Evolutionary conservation across 768 basidiomycete genomes (phyloP), one percentile per base, ranked within the genome.

Genomic region (Favolaschia claudopus): DNA sequence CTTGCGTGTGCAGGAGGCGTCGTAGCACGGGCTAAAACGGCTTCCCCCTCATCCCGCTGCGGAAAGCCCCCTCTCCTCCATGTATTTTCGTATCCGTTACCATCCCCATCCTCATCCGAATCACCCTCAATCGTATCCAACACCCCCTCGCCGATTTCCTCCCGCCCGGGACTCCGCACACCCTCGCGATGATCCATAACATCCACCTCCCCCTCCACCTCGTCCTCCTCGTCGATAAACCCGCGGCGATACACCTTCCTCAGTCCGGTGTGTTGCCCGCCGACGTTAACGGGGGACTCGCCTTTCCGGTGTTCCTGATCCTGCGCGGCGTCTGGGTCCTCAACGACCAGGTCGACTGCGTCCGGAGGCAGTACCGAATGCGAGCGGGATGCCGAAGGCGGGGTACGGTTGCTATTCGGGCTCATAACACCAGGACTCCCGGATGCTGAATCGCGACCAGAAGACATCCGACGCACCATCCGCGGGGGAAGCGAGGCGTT

Each of bases 291-390:
- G 22, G 79, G 74, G n/a, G 89, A 87, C 62, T 89, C 88, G 22
- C 88, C 89, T 56, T 83, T 85, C 51, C 83, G 72, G 34, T 88
- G 76, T 61, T 89, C 87, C 39, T 80, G 77, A 54, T 82, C 79
- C 59, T 85, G 79, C 28, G 80, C 84, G 4, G 87, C 86, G 8
- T 77, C 69, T 8, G 70, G 60, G 67, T 89, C 90, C 67, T 92
- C 91, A 0, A 96, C 86, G 5, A 98, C 83, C 17, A 99, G 79
- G 68, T 99, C 96, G 2, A 98, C 89, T 1, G 96, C 95, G 62
- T 98, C 91, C 2, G 85, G 81, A 14, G 84, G 83, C 13, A 86
- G 72, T 12, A 69, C 70, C 64, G 78, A 77, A 38, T 61, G 73
- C 10, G 58, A 69, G 25, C 73, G 73, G 42, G 79, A 76, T 25